Percentiles rank a stretch among this genome's conserved stretches.
Evolutionary conservation across 2,329 filamentous ascomycete genomes (phyloP).

Genomic region (Fusarium sp.): DNA sequence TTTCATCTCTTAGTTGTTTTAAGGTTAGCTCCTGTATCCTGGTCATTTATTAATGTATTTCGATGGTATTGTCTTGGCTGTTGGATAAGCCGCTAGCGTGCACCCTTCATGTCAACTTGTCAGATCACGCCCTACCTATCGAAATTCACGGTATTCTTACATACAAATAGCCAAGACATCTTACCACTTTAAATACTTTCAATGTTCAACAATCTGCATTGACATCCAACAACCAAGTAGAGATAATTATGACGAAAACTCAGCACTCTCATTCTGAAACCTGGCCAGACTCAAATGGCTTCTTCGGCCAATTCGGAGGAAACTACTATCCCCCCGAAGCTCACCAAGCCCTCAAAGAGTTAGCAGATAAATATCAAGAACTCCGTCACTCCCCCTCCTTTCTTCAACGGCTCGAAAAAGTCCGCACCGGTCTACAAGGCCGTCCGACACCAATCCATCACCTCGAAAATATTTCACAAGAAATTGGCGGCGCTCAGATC

Average conservation of each 20-base stretch:
- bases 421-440: neutral
- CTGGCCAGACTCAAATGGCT: neutral
- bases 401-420: neutral
- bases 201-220: too few species aligned
- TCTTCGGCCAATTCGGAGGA: slow-evolving; percentile 3
- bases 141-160: neutral
- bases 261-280: neutral
- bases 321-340: slow-evolving; percentile 5
- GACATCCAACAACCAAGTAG: too few species aligned
- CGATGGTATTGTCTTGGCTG: neutral
- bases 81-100: neutral
- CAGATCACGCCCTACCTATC: neutral
- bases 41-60: too few species aligned
- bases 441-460: slow-evolving; percentile 8
- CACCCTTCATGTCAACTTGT: slow-evolving; percentile 16
- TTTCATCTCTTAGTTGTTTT: neutral
- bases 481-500: neutral
- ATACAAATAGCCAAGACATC: neutral
- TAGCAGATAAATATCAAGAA: slow-evolving; percentile 3
- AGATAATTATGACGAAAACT: neutral
- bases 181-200: too few species aligned
- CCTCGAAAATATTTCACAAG: neutral
- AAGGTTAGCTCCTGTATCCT: too few species aligned
- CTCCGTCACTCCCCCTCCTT: neutral
- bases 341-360: neutral